phyloP scores from a whole-genome alignment of 179 eudicot species.

The Beta lomatogona region DNA sequence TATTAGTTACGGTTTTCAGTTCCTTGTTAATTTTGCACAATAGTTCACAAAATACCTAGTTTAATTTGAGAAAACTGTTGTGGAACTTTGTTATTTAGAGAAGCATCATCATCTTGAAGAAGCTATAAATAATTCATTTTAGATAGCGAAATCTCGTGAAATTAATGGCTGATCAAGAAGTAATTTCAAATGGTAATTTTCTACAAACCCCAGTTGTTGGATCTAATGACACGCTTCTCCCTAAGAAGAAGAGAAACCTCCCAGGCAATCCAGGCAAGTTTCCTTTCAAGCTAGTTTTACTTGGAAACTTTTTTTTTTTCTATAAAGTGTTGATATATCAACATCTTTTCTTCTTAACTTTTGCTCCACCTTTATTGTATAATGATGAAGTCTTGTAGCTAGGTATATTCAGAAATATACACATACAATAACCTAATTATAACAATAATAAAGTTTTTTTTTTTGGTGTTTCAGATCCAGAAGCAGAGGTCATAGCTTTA shows the following conservation, averaged over 20 bases:
- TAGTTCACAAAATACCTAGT: too few relatives aligned
- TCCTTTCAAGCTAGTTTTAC: not conserved
- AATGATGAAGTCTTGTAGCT: constrained; percentile 20
- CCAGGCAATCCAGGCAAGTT: constrained; percentile 85
- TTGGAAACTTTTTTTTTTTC: not conserved
- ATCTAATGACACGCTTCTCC: constrained; percentile 50
- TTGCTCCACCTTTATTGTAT: constrained; percentile 18
- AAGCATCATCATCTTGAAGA: not conserved
- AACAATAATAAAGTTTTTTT: not conserved
- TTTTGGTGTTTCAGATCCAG: constrained; percentile 35
- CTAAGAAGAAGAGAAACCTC: constrained; percentile 88
- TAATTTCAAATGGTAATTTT: constrained; percentile 44
- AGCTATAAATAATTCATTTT: not conserved
- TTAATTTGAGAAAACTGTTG: not conserved
- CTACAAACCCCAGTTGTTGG: constrained; percentile 43
- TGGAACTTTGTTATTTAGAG: not conserved
- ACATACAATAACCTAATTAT: not conserved
- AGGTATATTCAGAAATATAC: constrained; percentile 24
- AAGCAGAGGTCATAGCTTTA: constrained; percentile 50
- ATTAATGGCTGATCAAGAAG: constrained; percentile 53
- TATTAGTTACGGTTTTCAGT: not conserved
- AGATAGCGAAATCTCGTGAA: not conserved
- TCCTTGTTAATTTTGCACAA: too few relatives aligned
- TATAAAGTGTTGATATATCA: not conserved
- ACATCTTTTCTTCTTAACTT: not conserved